Evolutionary conservation across 2,329 filamentous ascomycete species (phyloP).

Genomic region (Moelleriella libera): DNA sequence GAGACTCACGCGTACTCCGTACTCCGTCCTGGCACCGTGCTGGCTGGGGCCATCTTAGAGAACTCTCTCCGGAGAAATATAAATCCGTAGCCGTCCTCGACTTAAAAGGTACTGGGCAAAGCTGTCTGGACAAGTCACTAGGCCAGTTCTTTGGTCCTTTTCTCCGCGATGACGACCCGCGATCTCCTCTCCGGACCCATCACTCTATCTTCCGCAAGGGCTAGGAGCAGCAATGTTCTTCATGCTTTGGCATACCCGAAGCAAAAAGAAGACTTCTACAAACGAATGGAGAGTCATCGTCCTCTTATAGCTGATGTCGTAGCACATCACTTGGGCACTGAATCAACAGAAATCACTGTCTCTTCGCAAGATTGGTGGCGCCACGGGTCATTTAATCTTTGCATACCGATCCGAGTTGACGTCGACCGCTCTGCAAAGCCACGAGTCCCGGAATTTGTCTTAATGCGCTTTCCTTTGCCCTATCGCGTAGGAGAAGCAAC

Average conservation of each 20-base stretch:
- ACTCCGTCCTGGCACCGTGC: too few species aligned
- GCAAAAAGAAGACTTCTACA: conserved; percentile 5
- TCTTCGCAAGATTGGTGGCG: conserved; percentile 6
- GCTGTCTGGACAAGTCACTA: too few species aligned
- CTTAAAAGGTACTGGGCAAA: too few species aligned
- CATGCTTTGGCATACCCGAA: conserved; percentile 5
- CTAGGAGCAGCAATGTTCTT: conserved; percentile 4
- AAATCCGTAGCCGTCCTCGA: too few species aligned
- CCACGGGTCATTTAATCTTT: conserved; percentile 19
- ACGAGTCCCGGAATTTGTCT: conserved; percentile 2
- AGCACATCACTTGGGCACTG: conserved; percentile 5
- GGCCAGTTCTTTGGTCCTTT: too few species aligned
- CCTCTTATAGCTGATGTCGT: not conserved
- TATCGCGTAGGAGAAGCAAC: conserved; percentile 20
- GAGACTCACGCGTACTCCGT: too few species aligned
- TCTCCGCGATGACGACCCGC: conserved; percentile 5
- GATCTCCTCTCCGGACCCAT: conserved; percentile 7
- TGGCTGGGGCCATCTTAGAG: too few species aligned
- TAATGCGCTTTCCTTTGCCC: conserved; percentile 3
- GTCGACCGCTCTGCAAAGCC: not conserved
- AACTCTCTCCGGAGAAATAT: too few species aligned
- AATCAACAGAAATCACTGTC: not conserved
- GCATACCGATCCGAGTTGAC: conserved; percentile 10
- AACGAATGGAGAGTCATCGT: conserved; percentile 2
- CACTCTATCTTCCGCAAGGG: conserved; percentile 5